A percentile compares a stretch with the other conserved stretches of the same genome.
Conservation (phyloP, 305 asterid genomes). For the Nicotiana rustica region DNA sequence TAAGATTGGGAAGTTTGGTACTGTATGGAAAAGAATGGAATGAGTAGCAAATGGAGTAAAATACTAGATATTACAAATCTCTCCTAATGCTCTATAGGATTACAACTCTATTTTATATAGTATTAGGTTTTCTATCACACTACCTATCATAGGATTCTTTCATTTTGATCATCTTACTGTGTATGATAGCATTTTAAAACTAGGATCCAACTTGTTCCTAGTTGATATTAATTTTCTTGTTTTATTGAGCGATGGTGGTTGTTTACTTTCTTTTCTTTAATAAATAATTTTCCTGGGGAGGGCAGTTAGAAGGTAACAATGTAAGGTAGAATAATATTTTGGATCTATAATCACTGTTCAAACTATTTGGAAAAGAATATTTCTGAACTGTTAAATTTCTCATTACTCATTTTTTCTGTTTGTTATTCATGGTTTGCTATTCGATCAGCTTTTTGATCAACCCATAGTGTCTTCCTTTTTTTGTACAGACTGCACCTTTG, state of each 20-base stretch:
- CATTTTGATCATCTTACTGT: neutral
- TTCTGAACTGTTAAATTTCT: neutral
- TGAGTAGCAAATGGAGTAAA: no score
- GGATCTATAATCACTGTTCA: neutral
- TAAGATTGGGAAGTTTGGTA: no score
- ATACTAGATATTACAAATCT: no score
- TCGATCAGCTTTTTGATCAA: neutral
- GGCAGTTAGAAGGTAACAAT: neutral
- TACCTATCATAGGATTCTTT: no score
- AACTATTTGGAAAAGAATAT: neutral
- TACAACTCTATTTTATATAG: no score
- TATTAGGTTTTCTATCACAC: no score
- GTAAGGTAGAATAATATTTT: neutral
- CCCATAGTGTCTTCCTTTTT: neutral
- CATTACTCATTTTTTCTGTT: neutral
- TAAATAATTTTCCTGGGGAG: neutral
- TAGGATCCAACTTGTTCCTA: neutral
- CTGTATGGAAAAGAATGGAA: no score
- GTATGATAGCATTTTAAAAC: neutral
- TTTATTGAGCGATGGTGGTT: neutral
- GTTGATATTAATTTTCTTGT: neutral
- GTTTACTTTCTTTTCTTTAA: conserved; percentile 11
- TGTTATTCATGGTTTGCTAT: neutral
- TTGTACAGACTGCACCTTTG: conserved; percentile 82
- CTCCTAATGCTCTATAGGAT: no score